Base-by-base conservation (phyloP, 768 basidiomycete genomes). In the Hygrocybe punicea region DNA sequence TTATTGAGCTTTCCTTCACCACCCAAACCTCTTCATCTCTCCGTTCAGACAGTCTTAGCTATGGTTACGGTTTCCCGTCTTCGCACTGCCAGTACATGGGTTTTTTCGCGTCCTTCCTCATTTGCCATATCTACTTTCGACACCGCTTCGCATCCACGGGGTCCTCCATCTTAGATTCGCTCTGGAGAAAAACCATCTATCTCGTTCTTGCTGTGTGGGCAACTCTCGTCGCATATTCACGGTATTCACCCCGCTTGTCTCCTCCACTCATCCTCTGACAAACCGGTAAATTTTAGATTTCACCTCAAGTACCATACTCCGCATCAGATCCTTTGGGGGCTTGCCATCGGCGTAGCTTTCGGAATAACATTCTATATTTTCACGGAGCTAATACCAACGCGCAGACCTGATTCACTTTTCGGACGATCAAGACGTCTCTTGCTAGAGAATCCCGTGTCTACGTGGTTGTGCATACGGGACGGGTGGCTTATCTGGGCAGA, bases 51-150 rank as follows among this genome's bases (percentile, higher is more conserved):
- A 78, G 77, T 55, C 69, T 83, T 47, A 86, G 85, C 17, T 80
- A 80, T 54, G 91, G 91, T 13, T 93, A 91, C 65, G 91, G 90
- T 6, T 93, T 93, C 63, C 91, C 91, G 0, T 92, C 91, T 1
- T 91, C 89, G 13, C 91, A 93, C 65, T 90, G 89, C 69, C 91
- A 93, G 70, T 91, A 86, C 68, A 92, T 93, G 91, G 91, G 84
- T 14, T 93, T 89, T 71, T 93, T 93, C 61, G 78, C 86, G 5
- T 77, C 89, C 0, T 93, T 93, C 69, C 69, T 93, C 44, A 65
- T 85, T 42, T 83, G 86, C 65, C 91, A 93, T 71, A 65, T 93
- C 49, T 81, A 80, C 60, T 85, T 84, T 60, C 82, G 83, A 35
- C 89, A 92, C 63, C 78, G 79, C 3, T 90, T 89, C 61, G 55